These are phyloP conservation scores for Termitomyces sp. DNA, from an alignment of 768 basidiomycete genomes.

Conservation along the genomic window DNA sequence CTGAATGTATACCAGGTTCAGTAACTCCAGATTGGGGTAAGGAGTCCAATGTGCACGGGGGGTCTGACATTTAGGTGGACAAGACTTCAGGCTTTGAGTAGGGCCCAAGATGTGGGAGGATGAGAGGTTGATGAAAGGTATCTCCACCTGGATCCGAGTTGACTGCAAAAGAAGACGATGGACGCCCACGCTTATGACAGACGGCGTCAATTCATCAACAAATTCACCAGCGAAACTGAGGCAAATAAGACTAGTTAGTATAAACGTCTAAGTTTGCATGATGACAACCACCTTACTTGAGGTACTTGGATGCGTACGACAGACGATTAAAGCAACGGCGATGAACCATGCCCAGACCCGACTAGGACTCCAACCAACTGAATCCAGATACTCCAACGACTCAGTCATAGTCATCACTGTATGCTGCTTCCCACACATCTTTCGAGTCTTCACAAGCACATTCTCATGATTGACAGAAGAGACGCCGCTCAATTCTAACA, in stretches of 20 bases:
- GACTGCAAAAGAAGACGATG: not conserved
- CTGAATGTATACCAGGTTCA: not conserved
- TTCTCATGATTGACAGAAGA: not conserved
- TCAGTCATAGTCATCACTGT: too few species aligned
- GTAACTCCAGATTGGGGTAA: not conserved
- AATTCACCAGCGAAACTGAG: not conserved
- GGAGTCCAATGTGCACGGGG: not conserved
- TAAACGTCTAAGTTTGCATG: not conserved
- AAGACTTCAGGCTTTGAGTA: not conserved
- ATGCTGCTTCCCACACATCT: too few species aligned
- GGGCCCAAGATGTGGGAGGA: not conserved
- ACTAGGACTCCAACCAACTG: too few species aligned
- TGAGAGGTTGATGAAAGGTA: not conserved
- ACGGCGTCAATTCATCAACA: not conserved
- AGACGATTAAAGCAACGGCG: too few species aligned
- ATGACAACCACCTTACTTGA: too few species aligned
- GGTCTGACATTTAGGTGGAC: not conserved
- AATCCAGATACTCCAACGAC: too few species aligned
- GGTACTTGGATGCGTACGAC: too few species aligned
- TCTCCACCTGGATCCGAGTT: not conserved
- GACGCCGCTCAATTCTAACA: constrained; percentile 17
- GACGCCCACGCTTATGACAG: not conserved
- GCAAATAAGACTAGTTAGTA: not conserved
- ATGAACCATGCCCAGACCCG: not conserved
- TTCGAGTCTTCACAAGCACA: not conserved